Evolutionary conservation across 106 monocot genomes (phyloP).

Genomic region (Dactylorhiza incarnata): DNA sequence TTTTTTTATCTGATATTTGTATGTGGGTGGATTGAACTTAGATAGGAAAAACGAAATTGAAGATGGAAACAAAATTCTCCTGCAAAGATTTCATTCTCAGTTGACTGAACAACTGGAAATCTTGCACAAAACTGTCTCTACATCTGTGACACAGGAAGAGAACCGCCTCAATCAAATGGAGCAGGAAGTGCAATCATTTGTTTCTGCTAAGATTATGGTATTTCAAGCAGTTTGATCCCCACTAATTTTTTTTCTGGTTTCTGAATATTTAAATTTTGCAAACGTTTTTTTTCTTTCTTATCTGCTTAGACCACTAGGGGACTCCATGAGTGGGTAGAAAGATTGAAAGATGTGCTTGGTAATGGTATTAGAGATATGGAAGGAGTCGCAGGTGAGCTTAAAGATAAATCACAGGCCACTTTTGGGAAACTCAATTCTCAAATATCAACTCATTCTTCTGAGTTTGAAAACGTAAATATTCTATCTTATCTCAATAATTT

Average conservation of each 20-base stretch:
- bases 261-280: not conserved
- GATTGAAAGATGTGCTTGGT: conserved; percentile 33
- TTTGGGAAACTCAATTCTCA: conserved; percentile 47
- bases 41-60: conserved; percentile 62
- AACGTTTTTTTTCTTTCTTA: not conserved
- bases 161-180: conserved; percentile 56
- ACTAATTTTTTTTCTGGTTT: not conserved
- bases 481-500: not conserved
- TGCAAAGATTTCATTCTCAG: conserved; percentile 44
- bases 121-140: conserved; percentile 50
- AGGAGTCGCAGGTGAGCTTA: conserved; percentile 43
- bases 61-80: conserved; percentile 38
- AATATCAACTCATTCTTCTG: conserved; percentile 41
- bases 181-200: conserved; percentile 47
- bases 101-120: conserved; percentile 44
- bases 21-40: conserved; percentile 12
- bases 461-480: conserved; percentile 48
- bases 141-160: conserved; percentile 47
- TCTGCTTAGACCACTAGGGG: conserved; percentile 41
- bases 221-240: not conserved
- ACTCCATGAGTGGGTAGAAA: conserved; percentile 35
- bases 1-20: not conserved
- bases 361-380: conserved; percentile 34
- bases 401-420: conserved; percentile 28
- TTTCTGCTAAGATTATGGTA: conserved; percentile 50